Evolutionary conservation across 2,329 filamentous ascomycete species (phyloP).

Genomic region (Chaetomium olivaceum): DNA sequence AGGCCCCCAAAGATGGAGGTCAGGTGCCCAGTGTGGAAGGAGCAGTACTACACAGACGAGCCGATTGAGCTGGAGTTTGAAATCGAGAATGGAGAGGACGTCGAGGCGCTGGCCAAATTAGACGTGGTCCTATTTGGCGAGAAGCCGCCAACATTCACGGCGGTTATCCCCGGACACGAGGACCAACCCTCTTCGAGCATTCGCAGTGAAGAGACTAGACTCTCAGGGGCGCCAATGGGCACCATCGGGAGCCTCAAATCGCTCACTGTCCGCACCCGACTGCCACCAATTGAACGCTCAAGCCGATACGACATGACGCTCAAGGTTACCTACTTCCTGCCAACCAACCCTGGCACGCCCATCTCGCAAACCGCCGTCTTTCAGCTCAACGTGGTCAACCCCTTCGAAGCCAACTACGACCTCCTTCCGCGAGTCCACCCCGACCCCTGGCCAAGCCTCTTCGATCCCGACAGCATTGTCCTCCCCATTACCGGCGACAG

Average conservation of each 20-base stretch:
- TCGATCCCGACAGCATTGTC: slow-evolving; percentile 59
- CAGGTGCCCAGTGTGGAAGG: slow-evolving; percentile 58
- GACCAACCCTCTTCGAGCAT: slow-evolving; percentile 25
- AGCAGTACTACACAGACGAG: slow-evolving; percentile 86
- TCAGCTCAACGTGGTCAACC: slow-evolving; percentile 71
- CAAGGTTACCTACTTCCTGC: slow-evolving; percentile 74
- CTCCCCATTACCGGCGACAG: slow-evolving; percentile 35
- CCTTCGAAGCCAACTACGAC: slow-evolving; percentile 91
- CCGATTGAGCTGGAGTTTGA: slow-evolving; percentile 66
- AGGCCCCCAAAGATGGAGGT: slow-evolving; percentile 92
- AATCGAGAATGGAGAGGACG: slow-evolving; percentile 80
- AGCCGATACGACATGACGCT: slow-evolving; percentile 68
- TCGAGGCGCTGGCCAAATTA: slow-evolving; percentile 70
- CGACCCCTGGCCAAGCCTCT: slow-evolving; percentile 85
- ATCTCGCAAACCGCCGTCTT: slow-evolving; percentile 72
- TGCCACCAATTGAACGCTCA: slow-evolving; percentile 52
- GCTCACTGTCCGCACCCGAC: slow-evolving; percentile 47
- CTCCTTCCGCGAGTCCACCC: slow-evolving; percentile 76
- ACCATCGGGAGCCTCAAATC: slow-evolving; percentile 50
- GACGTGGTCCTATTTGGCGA: slow-evolving; percentile 68
- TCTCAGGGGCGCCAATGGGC: slow-evolving; percentile 48
- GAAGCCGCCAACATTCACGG: slow-evolving; percentile 48
- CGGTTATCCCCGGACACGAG: slow-evolving; percentile 38
- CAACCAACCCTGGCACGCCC: slow-evolving; percentile 76
- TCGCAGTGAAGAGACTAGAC: slow-evolving; percentile 45